phyloP scores from a whole-genome alignment of 2,329 filamentous ascomycete genomes.

The Colletotrichum eremochloae region DNA sequence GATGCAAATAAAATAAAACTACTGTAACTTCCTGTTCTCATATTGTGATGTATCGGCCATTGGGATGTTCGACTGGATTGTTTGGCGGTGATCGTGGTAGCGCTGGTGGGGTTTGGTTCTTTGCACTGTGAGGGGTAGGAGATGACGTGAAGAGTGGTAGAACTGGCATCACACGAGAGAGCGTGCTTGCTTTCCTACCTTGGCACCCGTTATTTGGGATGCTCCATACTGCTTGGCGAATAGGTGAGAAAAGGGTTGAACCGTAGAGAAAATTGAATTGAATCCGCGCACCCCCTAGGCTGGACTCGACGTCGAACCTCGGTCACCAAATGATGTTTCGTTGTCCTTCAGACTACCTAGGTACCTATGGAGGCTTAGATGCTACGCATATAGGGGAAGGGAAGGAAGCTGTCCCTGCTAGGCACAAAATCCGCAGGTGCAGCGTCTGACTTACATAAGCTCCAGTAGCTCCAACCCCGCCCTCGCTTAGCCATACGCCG shows the following conservation, averaged over 20 bases:
- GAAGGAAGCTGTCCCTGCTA: conserved; percentile 17
- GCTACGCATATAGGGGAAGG: too few relatives aligned
- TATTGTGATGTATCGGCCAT: neutral
- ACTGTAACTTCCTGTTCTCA: neutral
- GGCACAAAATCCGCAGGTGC: conserved; percentile 16
- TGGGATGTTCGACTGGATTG: too few relatives aligned
- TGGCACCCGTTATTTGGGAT: neutral
- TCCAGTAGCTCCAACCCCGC: conserved; percentile 35
- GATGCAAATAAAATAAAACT: conserved; percentile 3
- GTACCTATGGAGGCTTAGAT: neutral
- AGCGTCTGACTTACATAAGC: conserved; percentile 34
- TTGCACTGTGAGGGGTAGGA: conserved; percentile 42
- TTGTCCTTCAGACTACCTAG: neutral
- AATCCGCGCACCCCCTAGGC: too few relatives aligned
- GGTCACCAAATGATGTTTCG: neutral
- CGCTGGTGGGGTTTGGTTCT: conserved; percentile 9
- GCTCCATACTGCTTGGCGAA: neutral
- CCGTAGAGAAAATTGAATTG: neutral
- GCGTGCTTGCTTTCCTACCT: neutral
- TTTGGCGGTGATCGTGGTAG: conserved; percentile 1
- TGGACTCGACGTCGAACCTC: neutral
- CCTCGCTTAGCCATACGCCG: conserved; percentile 25
- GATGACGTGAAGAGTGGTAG: conserved; percentile 39
- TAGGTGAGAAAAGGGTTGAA: neutral
- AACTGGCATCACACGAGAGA: neutral